Conservation (phyloP, 2,329 filamentous ascomycete species). For the Penicillium sp. region DNA sequence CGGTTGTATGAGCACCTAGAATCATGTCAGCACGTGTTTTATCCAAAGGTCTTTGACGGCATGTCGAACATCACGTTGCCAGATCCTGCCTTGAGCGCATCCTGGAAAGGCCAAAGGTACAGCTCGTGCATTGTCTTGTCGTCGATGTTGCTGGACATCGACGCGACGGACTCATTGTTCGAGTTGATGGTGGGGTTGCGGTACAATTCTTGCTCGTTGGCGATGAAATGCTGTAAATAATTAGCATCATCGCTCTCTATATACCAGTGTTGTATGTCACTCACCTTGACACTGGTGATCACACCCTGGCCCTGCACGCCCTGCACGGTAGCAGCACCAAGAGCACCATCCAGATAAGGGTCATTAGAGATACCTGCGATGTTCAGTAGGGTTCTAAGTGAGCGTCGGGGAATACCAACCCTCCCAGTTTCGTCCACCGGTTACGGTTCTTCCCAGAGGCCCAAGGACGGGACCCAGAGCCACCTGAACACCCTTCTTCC, state of each 20-base stretch:
- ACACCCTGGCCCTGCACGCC: constrained; percentile 46
- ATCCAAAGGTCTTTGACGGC: constrained; percentile 42
- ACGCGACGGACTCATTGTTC: constrained; percentile 36
- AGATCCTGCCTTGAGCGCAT: constrained; percentile 58
- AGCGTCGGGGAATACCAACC: constrained; percentile 22
- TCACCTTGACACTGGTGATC: constrained; percentile 32
- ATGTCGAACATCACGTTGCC: constrained; percentile 55
- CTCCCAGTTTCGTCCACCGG: constrained; percentile 48
- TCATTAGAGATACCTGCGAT: constrained; percentile 31
- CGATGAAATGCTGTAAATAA: constrained; percentile 54
- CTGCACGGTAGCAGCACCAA: constrained; percentile 37
- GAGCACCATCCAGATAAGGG: constrained; percentile 41
- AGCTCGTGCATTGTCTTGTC: constrained; percentile 65
- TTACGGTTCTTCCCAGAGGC: constrained; percentile 43
- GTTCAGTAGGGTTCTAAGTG: neutral
- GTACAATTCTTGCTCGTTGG: constrained; percentile 58
- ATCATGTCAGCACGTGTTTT: neutral
- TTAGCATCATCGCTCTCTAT: neutral
- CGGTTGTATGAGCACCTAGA: constrained; percentile 22
- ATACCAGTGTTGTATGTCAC: neutral
- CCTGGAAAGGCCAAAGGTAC: constrained; percentile 66
- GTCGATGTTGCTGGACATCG: constrained; percentile 62
- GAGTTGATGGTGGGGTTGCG: constrained; percentile 28
- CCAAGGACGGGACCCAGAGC: constrained; percentile 41
- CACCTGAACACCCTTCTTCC: constrained; percentile 46